Evolutionary conservation across 108 stramenopile species (phyloP).

Genomic region (Fragilaria crotonensis): DNA sequence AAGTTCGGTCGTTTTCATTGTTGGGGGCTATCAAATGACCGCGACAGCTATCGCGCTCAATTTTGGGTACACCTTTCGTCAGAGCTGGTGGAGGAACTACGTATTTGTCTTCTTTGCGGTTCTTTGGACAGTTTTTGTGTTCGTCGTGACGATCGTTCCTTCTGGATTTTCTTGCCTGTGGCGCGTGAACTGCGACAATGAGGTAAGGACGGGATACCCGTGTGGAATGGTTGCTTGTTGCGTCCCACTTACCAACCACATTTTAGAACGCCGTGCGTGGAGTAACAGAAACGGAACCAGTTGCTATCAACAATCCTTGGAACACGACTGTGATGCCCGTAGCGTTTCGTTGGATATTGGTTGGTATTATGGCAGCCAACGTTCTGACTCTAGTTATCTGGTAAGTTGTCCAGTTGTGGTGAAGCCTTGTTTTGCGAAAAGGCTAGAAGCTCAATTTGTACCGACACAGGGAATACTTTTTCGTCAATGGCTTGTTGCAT

Average conservation of each 20-base stretch:
- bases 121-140: constrained; percentile 6
- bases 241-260: too few species aligned
- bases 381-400: constrained; percentile 27
- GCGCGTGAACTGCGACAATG: constrained; percentile 56
- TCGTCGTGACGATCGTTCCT: constrained; percentile 20
- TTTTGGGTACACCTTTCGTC: constrained; percentile 44
- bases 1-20: constrained; percentile 41
- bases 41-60: constrained; percentile 46
- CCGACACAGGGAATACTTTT: constrained; percentile 7
- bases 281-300: constrained; percentile 10
- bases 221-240: background rate
- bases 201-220: background rate
- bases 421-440: too few species aligned
- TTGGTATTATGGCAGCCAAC: constrained; percentile 52
- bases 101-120: constrained; percentile 29
- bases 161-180: constrained; percentile 41
- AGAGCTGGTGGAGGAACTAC: constrained; percentile 36
- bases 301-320: constrained; percentile 38
- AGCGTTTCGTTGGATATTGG: constrained; percentile 28
- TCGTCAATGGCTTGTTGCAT: constrained; percentile 11
- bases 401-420: too few species aligned
- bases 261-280: constrained; percentile 19
- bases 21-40: constrained; percentile 55
- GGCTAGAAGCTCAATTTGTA: background rate
- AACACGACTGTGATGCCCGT: constrained; percentile 61